Base-by-base conservation (phyloP, 805 yeast genomes). In the Cyberlindnera mrakii region DNA sequence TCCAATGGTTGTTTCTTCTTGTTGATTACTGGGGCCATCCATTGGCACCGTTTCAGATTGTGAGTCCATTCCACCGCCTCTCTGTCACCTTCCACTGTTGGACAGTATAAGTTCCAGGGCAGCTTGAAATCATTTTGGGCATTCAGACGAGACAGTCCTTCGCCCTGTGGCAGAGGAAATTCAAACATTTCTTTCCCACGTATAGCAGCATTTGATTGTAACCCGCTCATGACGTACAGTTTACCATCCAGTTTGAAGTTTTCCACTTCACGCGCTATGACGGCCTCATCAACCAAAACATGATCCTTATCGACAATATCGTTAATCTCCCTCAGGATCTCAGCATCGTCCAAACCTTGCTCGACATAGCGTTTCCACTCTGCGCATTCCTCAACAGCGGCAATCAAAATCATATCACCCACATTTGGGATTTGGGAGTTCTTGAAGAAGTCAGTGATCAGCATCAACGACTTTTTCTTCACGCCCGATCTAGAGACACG, bases 81-180 rank as follows among this genome's bases (percentile, higher is more conserved):
- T 7, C 52, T 41, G 11, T 53, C 58, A 3, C 53, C 54, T 2
- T 31, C 41, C 3, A 45, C 37, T 7, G 54, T 46, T 4, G 71
- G 71, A 44, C 65, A 58, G 43, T 56, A 67, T 3, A 67, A 50
- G 34, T 57, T 52, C 50, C 53, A 66, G 3, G 71, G 71, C 18
- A 67, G 33, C 35, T 51, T 52, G 45, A 62, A 67, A 45, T 44
- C 42, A 16, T 41, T 25, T 5, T 32, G 33, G 7, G 34, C 19
- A 30, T 49, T 52, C n/a, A 55, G 23, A 9, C 39, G 32, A 6
- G 40, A 36, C 6, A 55, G 42, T 2, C 54, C 55, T 5, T 42
- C 51, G 9, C 57, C 55, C 37, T 46, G 44, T 2, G 62, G 62
- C 9, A 57, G 40, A 4, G 50, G 44, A 40, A 57, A 43, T 20